phyloP scores from a whole-genome alignment of 1,284 basidiomycete species.

The Sporisorium sorghi region DNA sequence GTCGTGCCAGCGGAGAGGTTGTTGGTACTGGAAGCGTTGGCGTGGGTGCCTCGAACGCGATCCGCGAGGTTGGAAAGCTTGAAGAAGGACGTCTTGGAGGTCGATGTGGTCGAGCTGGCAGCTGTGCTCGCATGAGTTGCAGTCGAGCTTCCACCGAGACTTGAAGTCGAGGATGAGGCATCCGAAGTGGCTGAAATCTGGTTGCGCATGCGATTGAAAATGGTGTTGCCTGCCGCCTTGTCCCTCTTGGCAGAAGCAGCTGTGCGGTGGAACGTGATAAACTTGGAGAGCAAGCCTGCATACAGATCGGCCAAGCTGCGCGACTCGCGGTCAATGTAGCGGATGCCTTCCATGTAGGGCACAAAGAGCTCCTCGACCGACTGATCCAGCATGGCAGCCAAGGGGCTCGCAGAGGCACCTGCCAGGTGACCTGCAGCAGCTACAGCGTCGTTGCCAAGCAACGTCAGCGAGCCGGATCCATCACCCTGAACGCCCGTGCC shows the following conservation, averaged over 20 bases:
- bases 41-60: constrained; percentile 55
- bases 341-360: constrained; percentile 85
- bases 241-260: constrained; percentile 30
- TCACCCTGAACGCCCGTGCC: constrained; percentile 11
- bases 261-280: constrained; percentile 84
- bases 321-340: constrained; percentile 92
- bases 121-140: constrained; percentile 27
- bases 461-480: constrained; percentile 19
- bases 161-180: constrained; percentile 32
- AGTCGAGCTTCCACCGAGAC: constrained; percentile 18
- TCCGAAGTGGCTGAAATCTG: constrained; percentile 83
- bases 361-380: constrained; percentile 96
- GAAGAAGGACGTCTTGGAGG: constrained; percentile 56
- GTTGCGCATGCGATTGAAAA: constrained; percentile 91
- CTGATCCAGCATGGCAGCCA: constrained; percentile 83
- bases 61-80: constrained; percentile 64
- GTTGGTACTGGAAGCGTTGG: constrained; percentile 4
- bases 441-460: constrained; percentile 40
- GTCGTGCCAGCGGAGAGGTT: constrained; percentile 5
- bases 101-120: constrained; percentile 27
- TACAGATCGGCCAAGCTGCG: constrained; percentile 88
- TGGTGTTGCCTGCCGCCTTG: constrained; percentile 73
- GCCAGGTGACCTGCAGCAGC: constrained; percentile 49
- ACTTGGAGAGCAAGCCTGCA: constrained; percentile 78
- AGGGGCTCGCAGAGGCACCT: constrained; percentile 48